A percentile compares a stretch with the other conserved stretches of the same genome.
Conservation (phyloP, 345 rosid species). For the Trapa incisa region DNA sequence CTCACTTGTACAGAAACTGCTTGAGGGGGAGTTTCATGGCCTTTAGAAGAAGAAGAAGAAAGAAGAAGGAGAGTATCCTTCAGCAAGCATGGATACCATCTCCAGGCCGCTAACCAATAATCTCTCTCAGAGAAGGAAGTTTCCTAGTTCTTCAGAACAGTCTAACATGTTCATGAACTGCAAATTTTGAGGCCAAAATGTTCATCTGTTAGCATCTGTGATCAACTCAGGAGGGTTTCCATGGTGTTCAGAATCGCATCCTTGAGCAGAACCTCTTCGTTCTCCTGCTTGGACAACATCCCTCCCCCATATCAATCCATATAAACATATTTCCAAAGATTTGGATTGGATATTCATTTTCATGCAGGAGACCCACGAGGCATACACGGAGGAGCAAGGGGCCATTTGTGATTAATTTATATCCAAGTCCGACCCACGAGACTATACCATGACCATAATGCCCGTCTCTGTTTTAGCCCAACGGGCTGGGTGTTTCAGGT, state of each 20-base stretch:
- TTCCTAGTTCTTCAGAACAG: neutral
- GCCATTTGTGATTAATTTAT: neutral
- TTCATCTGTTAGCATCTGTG: neutral
- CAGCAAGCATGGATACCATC: too few relatives aligned
- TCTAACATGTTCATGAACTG: neutral
- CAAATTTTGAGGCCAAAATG: neutral
- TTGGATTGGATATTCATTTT: neutral
- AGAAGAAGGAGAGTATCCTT: too few relatives aligned
- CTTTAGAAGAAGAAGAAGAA: too few relatives aligned
- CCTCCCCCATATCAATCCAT: constrained; percentile 33
- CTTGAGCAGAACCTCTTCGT: constrained; percentile 29
- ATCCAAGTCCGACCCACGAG: neutral
- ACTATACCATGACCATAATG: too few relatives aligned
- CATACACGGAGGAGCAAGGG: neutral
- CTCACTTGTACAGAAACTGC: too few relatives aligned
- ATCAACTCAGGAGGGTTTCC: constrained; percentile 41
- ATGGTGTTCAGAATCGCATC: constrained; percentile 36
- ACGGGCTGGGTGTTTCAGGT: too few relatives aligned
- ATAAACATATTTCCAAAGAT: neutral
- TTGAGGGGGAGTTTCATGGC: too few relatives aligned
- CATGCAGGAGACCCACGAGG: neutral
- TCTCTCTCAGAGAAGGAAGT: too few relatives aligned
- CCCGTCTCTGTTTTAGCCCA: too few relatives aligned
- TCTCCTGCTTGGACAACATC: constrained; percentile 34
- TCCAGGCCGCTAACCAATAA: too few relatives aligned